phyloP scores from a whole-genome alignment of 2,329 filamentous ascomycete species.

The Alternaria arborescens region DNA sequence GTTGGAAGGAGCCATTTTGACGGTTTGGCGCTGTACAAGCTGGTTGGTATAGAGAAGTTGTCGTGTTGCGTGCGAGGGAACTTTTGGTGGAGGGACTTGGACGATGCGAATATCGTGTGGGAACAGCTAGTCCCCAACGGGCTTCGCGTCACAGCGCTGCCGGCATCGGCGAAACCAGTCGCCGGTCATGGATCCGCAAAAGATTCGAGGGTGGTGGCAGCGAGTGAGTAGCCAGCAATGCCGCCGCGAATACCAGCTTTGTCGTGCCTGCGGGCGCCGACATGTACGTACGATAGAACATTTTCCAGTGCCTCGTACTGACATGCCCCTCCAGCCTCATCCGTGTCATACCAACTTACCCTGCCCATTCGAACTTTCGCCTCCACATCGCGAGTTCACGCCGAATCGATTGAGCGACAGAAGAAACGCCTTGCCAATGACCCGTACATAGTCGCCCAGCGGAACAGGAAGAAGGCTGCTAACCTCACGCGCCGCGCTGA shows the following conservation, averaged over 20 bases:
- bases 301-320: background rate
- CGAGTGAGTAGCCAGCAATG: slow-evolving; percentile 46
- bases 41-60: slow-evolving; percentile 31
- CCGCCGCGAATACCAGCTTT: slow-evolving; percentile 58
- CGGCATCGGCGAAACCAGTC: slow-evolving; percentile 20
- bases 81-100: slow-evolving; percentile 27
- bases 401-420: slow-evolving; percentile 55
- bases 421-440: slow-evolving; percentile 75
- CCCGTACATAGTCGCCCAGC: slow-evolving; percentile 82
- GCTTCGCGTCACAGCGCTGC: slow-evolving; percentile 9
- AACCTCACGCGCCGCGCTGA: slow-evolving; percentile 79
- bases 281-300: slow-evolving; percentile 34
- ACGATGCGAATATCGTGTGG: slow-evolving; percentile 26
- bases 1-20: slow-evolving; percentile 93
- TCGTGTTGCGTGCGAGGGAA: slow-evolving; percentile 36
- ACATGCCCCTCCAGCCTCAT: slow-evolving; percentile 19
- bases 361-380: slow-evolving; percentile 67
- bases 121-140: slow-evolving; percentile 21
- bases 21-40: slow-evolving; percentile 44
- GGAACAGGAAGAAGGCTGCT: slow-evolving; percentile 81
- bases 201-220: slow-evolving; percentile 25
- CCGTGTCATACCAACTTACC: slow-evolving; percentile 52
- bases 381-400: slow-evolving; percentile 69
- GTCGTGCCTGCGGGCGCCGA: slow-evolving; percentile 54
- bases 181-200: slow-evolving; percentile 19